Percentiles rank a stretch among this genome's conserved stretches.
These are phyloP conservation scores for Cyberlindnera bimundalis DNA, from an alignment of 805 yeast species.

Conservation along the genomic window DNA sequence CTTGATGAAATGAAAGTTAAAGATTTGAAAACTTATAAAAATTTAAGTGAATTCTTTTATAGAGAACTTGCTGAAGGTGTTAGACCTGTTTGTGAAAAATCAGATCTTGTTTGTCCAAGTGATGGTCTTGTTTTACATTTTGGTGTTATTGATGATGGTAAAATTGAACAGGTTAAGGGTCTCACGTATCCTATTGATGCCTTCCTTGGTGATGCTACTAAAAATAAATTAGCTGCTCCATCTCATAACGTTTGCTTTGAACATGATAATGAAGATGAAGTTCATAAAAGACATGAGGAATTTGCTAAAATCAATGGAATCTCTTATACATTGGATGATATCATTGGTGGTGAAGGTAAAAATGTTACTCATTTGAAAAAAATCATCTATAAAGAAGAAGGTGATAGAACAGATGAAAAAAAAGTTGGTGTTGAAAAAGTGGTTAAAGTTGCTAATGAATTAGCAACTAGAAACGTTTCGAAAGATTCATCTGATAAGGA, in stretches of 20 bases:
- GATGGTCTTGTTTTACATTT: constrained; percentile 88
- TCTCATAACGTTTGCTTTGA: constrained; percentile 44
- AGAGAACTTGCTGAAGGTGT: constrained; percentile 73
- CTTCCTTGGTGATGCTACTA: constrained; percentile 61
- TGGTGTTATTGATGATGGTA: constrained; percentile 78
- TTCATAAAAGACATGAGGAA: constrained; percentile 56
- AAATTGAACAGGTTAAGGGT: constrained; percentile 96
- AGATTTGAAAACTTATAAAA: constrained; percentile 68
- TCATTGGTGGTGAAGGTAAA: constrained; percentile 52
- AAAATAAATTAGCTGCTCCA: constrained; percentile 50
- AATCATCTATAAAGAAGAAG: constrained; percentile 55
- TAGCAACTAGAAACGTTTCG: constrained; percentile 18
- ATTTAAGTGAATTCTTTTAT: constrained; percentile 89
- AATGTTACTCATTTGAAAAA: constrained; percentile 43
- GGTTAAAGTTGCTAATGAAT: constrained; percentile 37
- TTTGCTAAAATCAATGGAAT: constrained; percentile 80
- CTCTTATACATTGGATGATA: constrained; percentile 63
- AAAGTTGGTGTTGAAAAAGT: constrained; percentile 31
- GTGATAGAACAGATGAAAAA: constrained; percentile 53
- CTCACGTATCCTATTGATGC: constrained; percentile 89
- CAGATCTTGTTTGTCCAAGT: constrained; percentile 80
- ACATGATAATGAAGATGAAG: constrained; percentile 37
- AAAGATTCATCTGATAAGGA: constrained; percentile 43
- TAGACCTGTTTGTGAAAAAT: constrained; percentile 66
- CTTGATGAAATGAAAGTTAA: constrained; percentile 85